These are phyloP conservation scores for Brassica rapa DNA, from an alignment of 345 rosid genomes.

Conservation along the genomic window DNA sequence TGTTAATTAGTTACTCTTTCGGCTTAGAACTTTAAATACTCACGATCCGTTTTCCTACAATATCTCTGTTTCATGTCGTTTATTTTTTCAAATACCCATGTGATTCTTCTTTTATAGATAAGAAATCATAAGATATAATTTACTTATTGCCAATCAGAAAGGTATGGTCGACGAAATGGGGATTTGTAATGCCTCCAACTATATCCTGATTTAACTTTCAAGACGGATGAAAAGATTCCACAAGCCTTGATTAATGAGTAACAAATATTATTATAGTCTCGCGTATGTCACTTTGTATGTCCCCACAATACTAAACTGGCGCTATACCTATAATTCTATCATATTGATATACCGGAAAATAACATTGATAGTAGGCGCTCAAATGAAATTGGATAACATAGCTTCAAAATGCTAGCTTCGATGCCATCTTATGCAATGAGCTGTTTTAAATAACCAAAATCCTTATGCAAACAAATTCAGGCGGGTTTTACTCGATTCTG, in stretches of 20 bases:
- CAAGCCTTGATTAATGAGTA: slow-evolving; percentile 24
- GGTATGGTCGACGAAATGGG: slow-evolving; percentile 16
- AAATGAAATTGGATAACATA: too few species aligned
- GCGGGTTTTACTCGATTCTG: too few species aligned
- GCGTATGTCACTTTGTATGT: slow-evolving; percentile 5
- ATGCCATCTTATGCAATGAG: too few species aligned
- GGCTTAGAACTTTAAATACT: neutral
- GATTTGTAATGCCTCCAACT: slow-evolving; percentile 23
- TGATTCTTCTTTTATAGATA: neutral
- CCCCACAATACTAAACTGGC: slow-evolving; percentile 4
- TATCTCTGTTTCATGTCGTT: neutral
- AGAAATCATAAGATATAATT: neutral
- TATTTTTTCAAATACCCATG: neutral
- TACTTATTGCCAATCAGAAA: slow-evolving; percentile 12
- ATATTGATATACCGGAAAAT: too few species aligned
- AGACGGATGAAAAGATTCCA: slow-evolving; percentile 19
- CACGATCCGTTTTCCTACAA: neutral
- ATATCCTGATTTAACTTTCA: slow-evolving; percentile 21
- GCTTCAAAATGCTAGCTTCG: too few species aligned
- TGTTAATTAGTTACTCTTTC: neutral
- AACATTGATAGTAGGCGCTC: too few species aligned
- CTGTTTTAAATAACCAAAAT: too few species aligned
- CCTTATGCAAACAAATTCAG: too few species aligned
- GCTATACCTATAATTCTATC: too few species aligned
- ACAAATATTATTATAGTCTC: slow-evolving; percentile 7